Evolutionary conservation across 257 asterid genomes (phyloP), one percentile per base, ranked within the genome.

Genomic region (Nicotiana noctiflora): DNA sequence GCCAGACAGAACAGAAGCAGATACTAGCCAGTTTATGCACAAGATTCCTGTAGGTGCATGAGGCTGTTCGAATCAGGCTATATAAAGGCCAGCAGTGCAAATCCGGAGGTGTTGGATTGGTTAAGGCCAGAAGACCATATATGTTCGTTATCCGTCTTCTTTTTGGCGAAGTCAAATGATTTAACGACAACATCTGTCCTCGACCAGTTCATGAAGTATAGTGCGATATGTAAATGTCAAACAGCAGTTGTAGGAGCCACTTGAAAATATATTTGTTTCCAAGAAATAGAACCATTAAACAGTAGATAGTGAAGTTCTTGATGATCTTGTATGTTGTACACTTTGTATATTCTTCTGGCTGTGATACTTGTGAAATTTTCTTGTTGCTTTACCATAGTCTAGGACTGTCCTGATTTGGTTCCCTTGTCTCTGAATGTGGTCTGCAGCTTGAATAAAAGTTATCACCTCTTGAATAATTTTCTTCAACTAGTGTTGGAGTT

Each of bases 401-500:
- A 27, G 25, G 34, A 63, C 19, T 75, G 31, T 25, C 25, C 59
- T 75, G 34, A 57, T 75, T 75, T 49, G n/a, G 59, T 40, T 61
- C 68, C 56, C 70, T 61, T 75, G 61, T 32, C 62, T 83, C 84
- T 23, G 34, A 79, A 75, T 77, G 44, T 37, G 70, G 60, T 70
- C 52, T 18, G 8, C 25, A 31, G 37, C 74, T 61, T 18, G 74
- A 60, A 65, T 68, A 3, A 46, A 57, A 57, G 79, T 79, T 79
- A 34, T 67, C 53, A 49, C 67, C 44, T 82, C 85, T 23, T 82
- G 81, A 59, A 81, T 82, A 53, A 52, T 61, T 83, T 87, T 84
- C 77, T 80, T 59, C 75, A 37, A 62, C 25, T 56, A 18, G 74
- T 56, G 12, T 51, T 34, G 55, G 55, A 55, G 37, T 25, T 25